A percentile compares a stretch with the other conserved stretches of the same genome.
Conservation (phyloP, 768 basidiomycete genomes). For the Termitomyces sp. region DNA sequence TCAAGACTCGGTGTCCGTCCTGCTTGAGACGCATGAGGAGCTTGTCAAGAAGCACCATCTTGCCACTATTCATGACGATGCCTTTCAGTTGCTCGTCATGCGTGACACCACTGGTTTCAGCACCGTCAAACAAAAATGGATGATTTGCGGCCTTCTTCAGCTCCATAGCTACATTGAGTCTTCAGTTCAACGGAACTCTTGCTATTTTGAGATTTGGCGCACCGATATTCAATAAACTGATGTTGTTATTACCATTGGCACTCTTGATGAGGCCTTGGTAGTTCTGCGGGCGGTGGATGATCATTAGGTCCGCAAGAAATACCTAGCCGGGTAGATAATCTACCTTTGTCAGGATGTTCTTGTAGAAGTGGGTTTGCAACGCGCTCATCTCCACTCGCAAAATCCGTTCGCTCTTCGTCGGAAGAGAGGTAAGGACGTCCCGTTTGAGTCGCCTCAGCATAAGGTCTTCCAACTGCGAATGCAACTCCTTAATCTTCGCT, state of each 20-base stretch:
- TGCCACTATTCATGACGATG: constrained; percentile 98
- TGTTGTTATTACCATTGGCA: constrained; percentile 84
- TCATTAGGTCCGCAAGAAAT: neutral
- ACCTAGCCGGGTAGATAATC: neutral
- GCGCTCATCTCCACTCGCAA: constrained; percentile 96
- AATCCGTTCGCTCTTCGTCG: constrained; percentile 98
- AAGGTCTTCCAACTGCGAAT: constrained; percentile 85
- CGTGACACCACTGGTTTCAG: constrained; percentile 60
- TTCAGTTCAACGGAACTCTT: constrained; percentile 1
- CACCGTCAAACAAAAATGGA: constrained; percentile 96
- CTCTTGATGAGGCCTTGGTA: constrained; percentile 91
- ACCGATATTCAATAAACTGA: constrained; percentile 95
- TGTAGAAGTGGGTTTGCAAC: constrained; percentile 97
- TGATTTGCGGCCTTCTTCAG: constrained; percentile 98
- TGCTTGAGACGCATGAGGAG: constrained; percentile 83
- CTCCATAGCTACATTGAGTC: constrained; percentile 74
- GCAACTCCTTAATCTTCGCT: constrained; percentile 91
- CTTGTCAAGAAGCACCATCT: constrained; percentile 98
- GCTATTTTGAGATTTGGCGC: constrained; percentile 17
- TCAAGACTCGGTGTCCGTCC: constrained; percentile 95
- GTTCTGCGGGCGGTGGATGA: constrained; percentile 50
- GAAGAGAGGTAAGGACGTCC: constrained; percentile 93
- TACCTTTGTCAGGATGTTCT: constrained; percentile 94
- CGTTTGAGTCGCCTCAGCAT: constrained; percentile 95
- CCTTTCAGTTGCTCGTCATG: constrained; percentile 87